Base-by-base conservation (phyloP, 2,329 filamentous ascomycete species). In the Zymoseptoria ardabiliae region DNA sequence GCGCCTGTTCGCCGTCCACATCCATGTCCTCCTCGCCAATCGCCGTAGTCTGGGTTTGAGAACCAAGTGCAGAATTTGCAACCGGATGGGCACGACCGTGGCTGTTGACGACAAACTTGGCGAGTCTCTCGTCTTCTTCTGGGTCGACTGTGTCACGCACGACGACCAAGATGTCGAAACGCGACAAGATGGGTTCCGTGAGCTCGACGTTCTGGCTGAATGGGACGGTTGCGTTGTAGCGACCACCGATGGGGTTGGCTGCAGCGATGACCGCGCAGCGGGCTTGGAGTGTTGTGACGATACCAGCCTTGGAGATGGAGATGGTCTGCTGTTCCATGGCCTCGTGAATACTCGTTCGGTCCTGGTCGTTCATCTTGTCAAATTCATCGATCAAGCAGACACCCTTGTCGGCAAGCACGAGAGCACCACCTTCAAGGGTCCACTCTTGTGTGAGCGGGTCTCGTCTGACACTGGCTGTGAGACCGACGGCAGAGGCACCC, bases 321-420 rank as follows among this genome's bases (percentile, higher is more conserved):
- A 99, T 99, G 1, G 94, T 99, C 77, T 99, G 94, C 76, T 99
- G 94, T 76, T 99, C 94, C 94, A 99, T 99, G 61, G 94, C 94
- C 80, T 99, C 94, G 82, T 99, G 94, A 68, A 99, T 99, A 7
- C 91, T 96, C 0, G 94, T 97, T 65, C 94, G 86, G 74, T 99
- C 94, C 72, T 97, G 91, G 73, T 99, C 94, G 74, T 97, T 97
- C 94, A 99, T 99, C 82, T 99, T 99, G 83, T 99, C 94, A 69
- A 99, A 99, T 76, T 99, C 94, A 70, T 99, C 94, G 63, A 99
- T 99, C 28, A 99, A 81, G 71, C 94, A 97, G 17, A 91, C 96
- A 49, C 94, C 94, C 65, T 90, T 88, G 73, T 99, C 94, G 17
- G 94, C 94, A 58, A 99, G 84, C 69, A 99, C 94, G 10, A 99